Evolutionary conservation across 192 early-diverging fungal species (phyloP).

Genomic region (Coemansia sp.): DNA sequence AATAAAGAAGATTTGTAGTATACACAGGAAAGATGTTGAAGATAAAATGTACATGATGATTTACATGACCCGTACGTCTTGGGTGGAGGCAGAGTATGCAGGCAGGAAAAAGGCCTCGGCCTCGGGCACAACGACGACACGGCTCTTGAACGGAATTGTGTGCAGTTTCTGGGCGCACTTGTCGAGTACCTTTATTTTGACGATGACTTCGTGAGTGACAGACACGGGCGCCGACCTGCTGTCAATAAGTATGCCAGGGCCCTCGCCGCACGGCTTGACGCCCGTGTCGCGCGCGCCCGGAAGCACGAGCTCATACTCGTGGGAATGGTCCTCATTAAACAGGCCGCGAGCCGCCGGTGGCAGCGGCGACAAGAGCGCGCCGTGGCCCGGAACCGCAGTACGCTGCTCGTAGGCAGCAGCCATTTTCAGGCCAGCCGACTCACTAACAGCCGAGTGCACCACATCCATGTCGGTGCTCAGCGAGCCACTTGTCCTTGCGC

Average conservation of each 20-base stretch:
- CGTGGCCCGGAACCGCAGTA: background rate
- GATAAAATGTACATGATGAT: background rate
- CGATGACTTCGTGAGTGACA: constrained; percentile 22
- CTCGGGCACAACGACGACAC: constrained; percentile 32
- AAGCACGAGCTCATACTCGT: constrained; percentile 15
- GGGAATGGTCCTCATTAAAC: constrained; percentile 26
- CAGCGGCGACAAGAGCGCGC: too few species aligned
- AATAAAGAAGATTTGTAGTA: too few species aligned
- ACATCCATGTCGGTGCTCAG: background rate
- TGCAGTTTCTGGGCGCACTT: constrained; percentile 19
- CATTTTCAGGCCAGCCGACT: constrained; percentile 1
- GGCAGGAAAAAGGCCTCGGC: constrained; percentile 32
- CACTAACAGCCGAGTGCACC: constrained; percentile 1
- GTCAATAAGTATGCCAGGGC: constrained; percentile 28
- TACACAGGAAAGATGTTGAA: too few species aligned
- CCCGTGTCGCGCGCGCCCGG: constrained; percentile 9
- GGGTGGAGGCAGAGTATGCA: constrained; percentile 22
- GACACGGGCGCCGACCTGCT: constrained; percentile 41
- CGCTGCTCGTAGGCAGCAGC: background rate
- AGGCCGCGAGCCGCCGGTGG: constrained; percentile 6
- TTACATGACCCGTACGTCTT: constrained; percentile 36
- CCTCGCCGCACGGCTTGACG: background rate
- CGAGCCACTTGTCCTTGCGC: background rate
- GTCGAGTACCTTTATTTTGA: constrained; percentile 20
- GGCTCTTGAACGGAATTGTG: constrained; percentile 29